Evolutionary conservation across 495 filamentous ascomycete species (phyloP), one percentile per base, ranked within the genome.

Genomic region (Gamarada debralockiae): DNA sequence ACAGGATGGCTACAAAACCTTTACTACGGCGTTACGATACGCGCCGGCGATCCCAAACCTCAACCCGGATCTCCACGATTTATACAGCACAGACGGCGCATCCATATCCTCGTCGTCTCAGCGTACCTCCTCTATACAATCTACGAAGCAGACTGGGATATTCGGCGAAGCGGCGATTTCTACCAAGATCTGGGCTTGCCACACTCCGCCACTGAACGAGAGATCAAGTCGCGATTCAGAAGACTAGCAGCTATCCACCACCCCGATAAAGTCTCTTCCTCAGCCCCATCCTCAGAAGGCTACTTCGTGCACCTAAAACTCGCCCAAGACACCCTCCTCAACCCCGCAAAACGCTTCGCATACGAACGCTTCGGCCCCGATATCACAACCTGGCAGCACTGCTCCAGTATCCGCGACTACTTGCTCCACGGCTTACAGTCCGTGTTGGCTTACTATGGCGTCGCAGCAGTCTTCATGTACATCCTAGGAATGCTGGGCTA

Each of bases 311-410:
- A 84, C 63, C 75, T 97, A 57, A 90, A 88, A 67, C 73, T 79
- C 13, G 91, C 91, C 9, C 82, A 92, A 52, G 93, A 98, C 58
- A 89, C 87, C 10, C 80, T 98, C 13, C 63, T 79, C 0, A 83
- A 96, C 63, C 84, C 90, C 2, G 82, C 82, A 5, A 85, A 81
- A 68, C 81, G 92, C 40, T 95, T 92, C 65, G 93, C 90, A 2
- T 98, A 98, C 67, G 91, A 97, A 59, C 82, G 92, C 12, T 95
- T 96, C 68, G 93, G 93, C 0, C 82, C 88, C 0, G 81, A 85
- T 17, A 75, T 90, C n/a, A 59, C 84, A 8, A 62, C 54, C 23
- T 92, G 88, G 82, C 74, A 79, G 46, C 73, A 85, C 39, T 84
- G 82, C 70, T 73, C 75, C 48, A 92, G 87, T 1, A 70, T 87